Percentiles rank a stretch among this genome's conserved stretches.
These are phyloP conservation scores for Phytophthora boehmeriae DNA, from an alignment of 352 stramenopile species.

Conservation along the genomic window DNA sequence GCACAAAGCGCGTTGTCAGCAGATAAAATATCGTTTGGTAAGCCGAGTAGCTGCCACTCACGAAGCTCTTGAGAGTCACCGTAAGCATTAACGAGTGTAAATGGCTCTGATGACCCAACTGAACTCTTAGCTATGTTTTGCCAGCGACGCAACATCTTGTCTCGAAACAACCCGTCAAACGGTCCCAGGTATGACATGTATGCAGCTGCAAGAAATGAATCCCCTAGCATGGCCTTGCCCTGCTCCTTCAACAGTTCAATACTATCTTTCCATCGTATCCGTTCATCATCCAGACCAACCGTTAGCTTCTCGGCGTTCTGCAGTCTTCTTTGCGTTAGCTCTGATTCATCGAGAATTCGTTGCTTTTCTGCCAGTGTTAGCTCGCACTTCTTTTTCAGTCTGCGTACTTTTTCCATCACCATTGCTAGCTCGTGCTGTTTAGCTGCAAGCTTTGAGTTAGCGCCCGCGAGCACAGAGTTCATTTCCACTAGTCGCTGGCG, in stretches of 20 bases:
- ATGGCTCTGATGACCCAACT: constrained; percentile 42
- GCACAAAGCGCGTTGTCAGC: constrained; percentile 93
- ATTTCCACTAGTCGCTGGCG: constrained; percentile 71
- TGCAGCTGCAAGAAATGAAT: constrained; percentile 69
- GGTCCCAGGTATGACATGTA: constrained; percentile 68
- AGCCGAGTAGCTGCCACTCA: constrained; percentile 85
- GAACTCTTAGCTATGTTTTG: constrained; percentile 3
- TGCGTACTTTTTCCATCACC: constrained; percentile 57
- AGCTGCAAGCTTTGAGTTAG: constrained; percentile 67
- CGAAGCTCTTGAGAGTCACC: constrained; percentile 86
- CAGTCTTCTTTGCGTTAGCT: constrained; percentile 61
- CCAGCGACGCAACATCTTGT: constrained; percentile 43
- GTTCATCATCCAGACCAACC: constrained; percentile 68
- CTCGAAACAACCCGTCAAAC: constrained; percentile 59
- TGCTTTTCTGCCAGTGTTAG: constrained; percentile 69
- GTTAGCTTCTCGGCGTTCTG: constrained; percentile 69
- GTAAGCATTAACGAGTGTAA: constrained; percentile 71
- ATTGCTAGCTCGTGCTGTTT: constrained; percentile 74
- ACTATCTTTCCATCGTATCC: constrained; percentile 67
- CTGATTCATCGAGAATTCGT: constrained; percentile 62
- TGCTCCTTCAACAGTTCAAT: constrained; percentile 64
- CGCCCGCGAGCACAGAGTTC: constrained; percentile 71
- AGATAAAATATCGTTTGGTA: constrained; percentile 90
- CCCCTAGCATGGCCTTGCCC: constrained; percentile 51
- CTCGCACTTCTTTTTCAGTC: constrained; percentile 70